These are phyloP conservation scores for Suhomyces faveliae DNA, from an alignment of 805 yeast species.

Conservation along the genomic window DNA sequence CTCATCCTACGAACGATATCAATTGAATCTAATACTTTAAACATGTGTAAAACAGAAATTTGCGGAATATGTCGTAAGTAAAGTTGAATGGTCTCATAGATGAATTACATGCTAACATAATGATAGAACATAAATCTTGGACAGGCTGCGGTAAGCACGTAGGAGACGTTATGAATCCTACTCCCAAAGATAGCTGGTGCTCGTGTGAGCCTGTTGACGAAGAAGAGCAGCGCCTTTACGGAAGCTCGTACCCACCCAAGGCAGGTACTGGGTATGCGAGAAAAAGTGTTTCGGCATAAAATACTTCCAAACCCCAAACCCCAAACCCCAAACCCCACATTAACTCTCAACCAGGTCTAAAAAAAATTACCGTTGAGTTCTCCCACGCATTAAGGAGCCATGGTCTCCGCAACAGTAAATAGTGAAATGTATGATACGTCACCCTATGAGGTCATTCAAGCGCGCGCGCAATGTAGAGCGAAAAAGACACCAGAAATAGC, in stretches of 20 bases:
- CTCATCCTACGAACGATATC: too few species aligned
- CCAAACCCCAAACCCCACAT: not conserved
- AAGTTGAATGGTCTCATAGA: too few species aligned
- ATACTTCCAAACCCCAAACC: too few species aligned
- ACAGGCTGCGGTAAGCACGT: slow-evolving; percentile 63
- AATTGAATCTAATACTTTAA: too few species aligned
- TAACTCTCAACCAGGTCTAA: not conserved
- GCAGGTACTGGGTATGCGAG: slow-evolving; percentile 60
- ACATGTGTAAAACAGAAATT: slow-evolving; percentile 37
- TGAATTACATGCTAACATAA: not conserved
- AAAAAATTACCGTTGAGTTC: too few species aligned
- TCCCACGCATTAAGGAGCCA: not conserved
- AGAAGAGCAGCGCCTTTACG: slow-evolving; percentile 20
- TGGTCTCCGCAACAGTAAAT: not conserved
- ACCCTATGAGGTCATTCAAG: not conserved
- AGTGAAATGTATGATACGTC: slow-evolving; percentile 1
- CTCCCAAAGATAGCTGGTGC: slow-evolving; percentile 52
- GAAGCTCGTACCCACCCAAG: slow-evolving; percentile 49
- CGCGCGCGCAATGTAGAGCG: not conserved
- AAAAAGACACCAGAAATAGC: not conserved
- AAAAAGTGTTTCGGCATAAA: not conserved
- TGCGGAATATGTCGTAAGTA: slow-evolving; percentile 36
- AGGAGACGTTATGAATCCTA: slow-evolving; percentile 51
- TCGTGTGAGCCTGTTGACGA: slow-evolving; percentile 49
- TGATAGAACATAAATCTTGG: slow-evolving; percentile 53